Percentiles rank a stretch among this genome's conserved stretches.
Evolutionary conservation across 164 flowering plant genomes (phyloP).

Genomic region (Nymphaea colorata): DNA sequence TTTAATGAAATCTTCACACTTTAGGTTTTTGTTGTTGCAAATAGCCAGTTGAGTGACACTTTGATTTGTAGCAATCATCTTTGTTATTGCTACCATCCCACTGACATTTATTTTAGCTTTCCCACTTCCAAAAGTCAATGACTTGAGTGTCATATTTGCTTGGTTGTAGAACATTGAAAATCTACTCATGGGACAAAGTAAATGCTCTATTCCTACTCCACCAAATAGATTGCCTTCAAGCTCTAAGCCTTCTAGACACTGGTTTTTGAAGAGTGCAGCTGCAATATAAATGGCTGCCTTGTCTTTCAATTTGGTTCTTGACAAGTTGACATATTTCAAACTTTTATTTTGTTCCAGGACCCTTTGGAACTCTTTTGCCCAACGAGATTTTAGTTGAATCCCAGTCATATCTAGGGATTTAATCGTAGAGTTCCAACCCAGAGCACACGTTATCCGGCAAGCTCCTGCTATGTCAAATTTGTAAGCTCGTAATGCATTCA

Average conservation of each 20-base stretch:
- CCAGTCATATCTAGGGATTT: conserved; percentile 77
- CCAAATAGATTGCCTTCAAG: conserved; percentile 70
- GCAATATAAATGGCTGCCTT: conserved; percentile 80
- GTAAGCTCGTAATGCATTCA: conserved; percentile 54
- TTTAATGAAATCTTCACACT: conserved; percentile 47
- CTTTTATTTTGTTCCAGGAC: conserved; percentile 67
- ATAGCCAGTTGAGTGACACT: conserved; percentile 52
- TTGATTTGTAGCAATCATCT: conserved; percentile 62
- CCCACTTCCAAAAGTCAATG: conserved; percentile 64
- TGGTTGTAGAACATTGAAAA: conserved; percentile 70
- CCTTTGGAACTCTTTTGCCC: conserved; percentile 83
- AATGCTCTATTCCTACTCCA: conserved; percentile 75
- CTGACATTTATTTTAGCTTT: conserved; percentile 60
- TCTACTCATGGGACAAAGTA: conserved; percentile 78
- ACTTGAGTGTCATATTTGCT: conserved; percentile 65
- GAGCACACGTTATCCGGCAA: conserved; percentile 63
- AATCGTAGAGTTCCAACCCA: conserved; percentile 74
- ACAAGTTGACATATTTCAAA: conserved; percentile 61
- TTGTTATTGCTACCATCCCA: conserved; percentile 59
- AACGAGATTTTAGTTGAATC: conserved; percentile 54
- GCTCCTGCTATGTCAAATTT: conserved; percentile 46
- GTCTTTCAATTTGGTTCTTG: conserved; percentile 65
- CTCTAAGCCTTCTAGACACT: conserved; percentile 38
- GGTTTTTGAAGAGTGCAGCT: conserved; percentile 83
- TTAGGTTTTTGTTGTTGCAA: conserved; percentile 53